phyloP scores from a whole-genome alignment of 73 alveolate genomes.

The Diophrys sp. region DNA sequence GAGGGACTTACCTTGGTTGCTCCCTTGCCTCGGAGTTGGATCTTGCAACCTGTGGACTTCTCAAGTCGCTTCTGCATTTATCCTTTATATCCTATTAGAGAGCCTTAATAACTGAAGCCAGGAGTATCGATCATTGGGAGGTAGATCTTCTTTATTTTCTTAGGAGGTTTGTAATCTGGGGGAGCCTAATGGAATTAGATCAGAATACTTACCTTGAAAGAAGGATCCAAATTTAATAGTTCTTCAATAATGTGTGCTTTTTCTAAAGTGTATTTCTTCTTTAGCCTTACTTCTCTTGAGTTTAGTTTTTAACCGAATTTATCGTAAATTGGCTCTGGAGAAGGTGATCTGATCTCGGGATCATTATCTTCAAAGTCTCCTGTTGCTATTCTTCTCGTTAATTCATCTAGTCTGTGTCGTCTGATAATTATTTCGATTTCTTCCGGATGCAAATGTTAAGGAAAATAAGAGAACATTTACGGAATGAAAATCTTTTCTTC shows the following conservation, averaged over 20 bases:
- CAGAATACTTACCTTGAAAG: slow-evolving; percentile 53
- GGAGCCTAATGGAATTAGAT: slow-evolving; percentile 72
- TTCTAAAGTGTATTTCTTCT: slow-evolving; percentile 83
- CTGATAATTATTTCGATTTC: slow-evolving; percentile 78
- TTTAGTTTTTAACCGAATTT: slow-evolving; percentile 87
- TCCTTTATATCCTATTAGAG: slow-evolving; percentile 95
- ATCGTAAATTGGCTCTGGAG: slow-evolving; percentile 97
- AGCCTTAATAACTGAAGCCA: slow-evolving; percentile 70
- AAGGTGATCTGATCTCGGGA: slow-evolving; percentile 94
- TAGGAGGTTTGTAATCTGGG: slow-evolving; percentile 93
- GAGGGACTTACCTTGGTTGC: slow-evolving; percentile 40
- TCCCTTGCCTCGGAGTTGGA: slow-evolving; percentile 95
- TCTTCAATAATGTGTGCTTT: slow-evolving; percentile 84
- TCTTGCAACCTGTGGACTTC: slow-evolving; percentile 86
- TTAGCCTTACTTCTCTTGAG: slow-evolving; percentile 87
- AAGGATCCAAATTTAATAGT: slow-evolving; percentile 77
- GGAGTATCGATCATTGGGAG: slow-evolving; percentile 82
- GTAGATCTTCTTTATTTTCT: slow-evolving; percentile 75
- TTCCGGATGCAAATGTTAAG: slow-evolving; percentile 56
- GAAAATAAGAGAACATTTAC: slow-evolving; percentile 60
- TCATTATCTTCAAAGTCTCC: slow-evolving; percentile 88
- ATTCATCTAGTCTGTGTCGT: slow-evolving; percentile 91
- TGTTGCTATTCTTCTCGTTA: slow-evolving; percentile 79
- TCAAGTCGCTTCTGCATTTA: slow-evolving; percentile 85
- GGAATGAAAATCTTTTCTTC: slow-evolving; percentile 74